Percentiles rank a stretch among this genome's conserved stretches.
Conservation (phyloP, 305 asterid species). For the Solanum aculeatissimum region DNA sequence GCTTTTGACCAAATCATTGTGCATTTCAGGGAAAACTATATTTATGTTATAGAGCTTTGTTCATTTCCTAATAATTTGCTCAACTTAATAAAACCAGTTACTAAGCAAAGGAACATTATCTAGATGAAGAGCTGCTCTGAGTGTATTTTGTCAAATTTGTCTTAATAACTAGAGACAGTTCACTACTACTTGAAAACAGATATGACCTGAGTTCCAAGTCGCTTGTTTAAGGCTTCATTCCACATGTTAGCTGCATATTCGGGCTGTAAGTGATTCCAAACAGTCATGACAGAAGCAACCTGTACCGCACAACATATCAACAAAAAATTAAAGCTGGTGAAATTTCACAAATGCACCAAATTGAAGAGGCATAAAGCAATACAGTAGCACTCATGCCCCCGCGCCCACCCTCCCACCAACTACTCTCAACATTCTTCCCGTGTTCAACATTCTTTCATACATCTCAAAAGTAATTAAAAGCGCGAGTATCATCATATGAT, state of each 20-base stretch:
- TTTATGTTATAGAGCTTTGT: neutral
- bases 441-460: neutral
- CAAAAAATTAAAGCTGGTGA: neutral
- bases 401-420: neutral
- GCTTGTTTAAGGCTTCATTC: slow-evolving; percentile 91
- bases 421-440: neutral
- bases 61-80: neutral
- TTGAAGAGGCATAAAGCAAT: neutral
- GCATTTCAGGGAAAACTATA: neutral
- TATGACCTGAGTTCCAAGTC: slow-evolving; percentile 82
- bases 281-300: slow-evolving; percentile 96
- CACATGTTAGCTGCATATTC: slow-evolving; percentile 79
- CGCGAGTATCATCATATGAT: neutral
- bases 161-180: neutral
- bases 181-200: neutral
- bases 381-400: neutral
- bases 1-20: neutral
- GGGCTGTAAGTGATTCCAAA: slow-evolving; percentile 85
- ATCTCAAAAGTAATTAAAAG: neutral
- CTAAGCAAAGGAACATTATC: neutral
- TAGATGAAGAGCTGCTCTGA: neutral
- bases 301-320: slow-evolving; percentile 10
- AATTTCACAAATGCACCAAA: neutral
- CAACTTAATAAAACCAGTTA: neutral
- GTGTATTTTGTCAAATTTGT: neutral